Conservation (phyloP, 2,329 filamentous ascomycete species). For the Fusarium denticulatum region DNA sequence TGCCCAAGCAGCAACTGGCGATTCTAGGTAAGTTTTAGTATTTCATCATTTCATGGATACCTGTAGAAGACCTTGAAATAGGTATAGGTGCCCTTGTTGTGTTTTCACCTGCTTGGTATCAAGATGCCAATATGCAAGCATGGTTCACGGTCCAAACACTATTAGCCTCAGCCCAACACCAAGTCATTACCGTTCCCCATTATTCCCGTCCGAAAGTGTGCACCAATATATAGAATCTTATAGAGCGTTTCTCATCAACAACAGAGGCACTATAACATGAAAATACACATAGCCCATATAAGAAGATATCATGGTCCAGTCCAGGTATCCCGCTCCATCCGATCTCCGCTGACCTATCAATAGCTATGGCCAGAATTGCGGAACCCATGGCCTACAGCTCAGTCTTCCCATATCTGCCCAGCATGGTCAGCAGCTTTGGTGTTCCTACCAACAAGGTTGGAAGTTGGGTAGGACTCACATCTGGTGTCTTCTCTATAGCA, state of each 20-base stretch:
- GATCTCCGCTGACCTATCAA: slow-evolving; percentile 46
- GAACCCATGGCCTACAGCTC: slow-evolving; percentile 79
- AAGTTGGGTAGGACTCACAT: slow-evolving; percentile 81
- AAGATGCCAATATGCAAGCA: background rate
- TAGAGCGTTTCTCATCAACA: slow-evolving; percentile 35
- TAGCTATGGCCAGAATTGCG: slow-evolving; percentile 81
- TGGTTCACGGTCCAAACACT: background rate
- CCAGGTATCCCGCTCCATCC: slow-evolving; percentile 16
- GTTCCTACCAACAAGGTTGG: slow-evolving; percentile 77
- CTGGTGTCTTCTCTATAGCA: slow-evolving; percentile 75
- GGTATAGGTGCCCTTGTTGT: background rate
- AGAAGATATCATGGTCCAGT: slow-evolving; percentile 28
- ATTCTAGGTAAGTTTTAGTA: slow-evolving; percentile 75
- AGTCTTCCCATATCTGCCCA: slow-evolving; percentile 75
- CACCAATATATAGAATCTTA: background rate
- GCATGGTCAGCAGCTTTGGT: slow-evolving; percentile 85
- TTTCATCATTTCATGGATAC: background rate
- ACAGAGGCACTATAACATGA: slow-evolving; percentile 21
- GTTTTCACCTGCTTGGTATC: background rate
- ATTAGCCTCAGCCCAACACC: background rate
- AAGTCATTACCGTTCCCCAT: background rate
- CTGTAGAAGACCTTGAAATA: background rate
- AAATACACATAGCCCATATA: background rate
- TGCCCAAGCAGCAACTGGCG: slow-evolving; percentile 79
- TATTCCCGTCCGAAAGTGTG: background rate